A percentile compares a stretch with the other conserved stretches of the same genome.
phyloP scores from a whole-genome alignment of 768 basidiomycete genomes.

The Lactarius sanguifluus region DNA sequence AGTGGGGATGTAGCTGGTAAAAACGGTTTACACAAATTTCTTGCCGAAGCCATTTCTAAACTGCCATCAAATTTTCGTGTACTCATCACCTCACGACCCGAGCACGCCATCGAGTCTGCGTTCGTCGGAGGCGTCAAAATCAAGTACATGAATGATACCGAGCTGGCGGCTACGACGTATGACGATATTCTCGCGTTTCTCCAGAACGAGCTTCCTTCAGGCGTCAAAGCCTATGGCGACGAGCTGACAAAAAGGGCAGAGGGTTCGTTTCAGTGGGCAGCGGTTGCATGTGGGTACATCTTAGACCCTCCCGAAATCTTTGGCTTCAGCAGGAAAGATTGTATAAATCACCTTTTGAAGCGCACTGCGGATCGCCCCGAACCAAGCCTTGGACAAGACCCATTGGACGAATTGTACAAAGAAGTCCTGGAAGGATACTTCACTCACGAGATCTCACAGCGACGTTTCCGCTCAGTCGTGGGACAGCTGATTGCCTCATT shows the following conservation, averaged over 20 bases:
- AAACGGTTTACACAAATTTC: neutral
- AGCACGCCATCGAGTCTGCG: neutral
- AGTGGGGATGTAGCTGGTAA: neutral
- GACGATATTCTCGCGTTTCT: neutral
- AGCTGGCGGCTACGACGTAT: neutral
- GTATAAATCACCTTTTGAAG: too few species aligned
- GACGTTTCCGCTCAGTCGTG: neutral
- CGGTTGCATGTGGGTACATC: neutral
- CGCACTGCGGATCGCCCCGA: neutral
- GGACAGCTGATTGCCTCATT: neutral
- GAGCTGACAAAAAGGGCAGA: neutral
- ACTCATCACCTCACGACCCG: neutral
- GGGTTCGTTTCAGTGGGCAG: neutral
- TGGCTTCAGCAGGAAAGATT: too few species aligned
- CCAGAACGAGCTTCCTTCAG: neutral
- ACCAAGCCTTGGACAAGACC: neutral
- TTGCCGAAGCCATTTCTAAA: neutral
- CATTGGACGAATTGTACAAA: too few species aligned
- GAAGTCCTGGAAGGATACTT: too few species aligned
- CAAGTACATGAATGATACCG: neutral
- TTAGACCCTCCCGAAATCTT: too few species aligned
- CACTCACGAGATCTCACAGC: neutral
- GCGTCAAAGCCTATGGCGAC: neutral
- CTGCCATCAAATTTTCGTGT: constrained; percentile 4
- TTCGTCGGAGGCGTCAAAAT: neutral